Conservation (phyloP, 2,329 filamentous ascomycete species). For the Penicillium polonicum region DNA sequence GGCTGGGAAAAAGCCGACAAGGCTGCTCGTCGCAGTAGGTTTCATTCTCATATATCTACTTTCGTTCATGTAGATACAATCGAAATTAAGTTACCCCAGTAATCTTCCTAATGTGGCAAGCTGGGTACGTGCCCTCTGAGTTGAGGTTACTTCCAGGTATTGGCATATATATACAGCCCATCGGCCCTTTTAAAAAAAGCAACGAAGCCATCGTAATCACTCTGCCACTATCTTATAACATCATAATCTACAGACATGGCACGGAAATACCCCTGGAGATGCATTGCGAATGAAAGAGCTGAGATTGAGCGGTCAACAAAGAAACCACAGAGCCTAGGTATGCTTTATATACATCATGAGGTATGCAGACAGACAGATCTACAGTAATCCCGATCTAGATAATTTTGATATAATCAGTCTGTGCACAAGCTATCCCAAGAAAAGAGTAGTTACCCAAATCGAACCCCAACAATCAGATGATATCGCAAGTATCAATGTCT, state of each 20-base stretch:
- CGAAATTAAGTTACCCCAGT: rapidly evolving
- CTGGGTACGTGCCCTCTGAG: background rate
- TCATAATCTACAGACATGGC: background rate
- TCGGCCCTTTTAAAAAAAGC: too few relatives aligned
- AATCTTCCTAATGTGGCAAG: background rate
- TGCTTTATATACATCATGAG: background rate
- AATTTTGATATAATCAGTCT: too few relatives aligned
- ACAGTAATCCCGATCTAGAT: background rate
- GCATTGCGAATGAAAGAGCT: background rate
- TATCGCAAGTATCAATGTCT: conserved; percentile 1
- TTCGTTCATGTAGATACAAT: background rate
- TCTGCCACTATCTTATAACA: background rate
- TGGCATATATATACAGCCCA: background rate
- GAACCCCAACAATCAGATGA: background rate
- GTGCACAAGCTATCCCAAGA: too few relatives aligned
- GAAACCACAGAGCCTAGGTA: background rate
- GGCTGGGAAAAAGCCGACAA: background rate
- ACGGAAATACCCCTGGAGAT: too few relatives aligned
- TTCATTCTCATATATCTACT: background rate
- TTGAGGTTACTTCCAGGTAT: background rate
- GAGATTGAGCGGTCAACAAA: background rate
- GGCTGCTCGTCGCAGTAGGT: background rate
- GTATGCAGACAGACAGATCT: background rate
- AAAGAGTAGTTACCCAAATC: background rate
- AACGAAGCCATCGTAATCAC: background rate